A percentile compares a stretch with the other conserved stretches of the same genome.
phyloP scores from a whole-genome alignment of 345 rosid genomes.

The Linum usitatissimum region DNA sequence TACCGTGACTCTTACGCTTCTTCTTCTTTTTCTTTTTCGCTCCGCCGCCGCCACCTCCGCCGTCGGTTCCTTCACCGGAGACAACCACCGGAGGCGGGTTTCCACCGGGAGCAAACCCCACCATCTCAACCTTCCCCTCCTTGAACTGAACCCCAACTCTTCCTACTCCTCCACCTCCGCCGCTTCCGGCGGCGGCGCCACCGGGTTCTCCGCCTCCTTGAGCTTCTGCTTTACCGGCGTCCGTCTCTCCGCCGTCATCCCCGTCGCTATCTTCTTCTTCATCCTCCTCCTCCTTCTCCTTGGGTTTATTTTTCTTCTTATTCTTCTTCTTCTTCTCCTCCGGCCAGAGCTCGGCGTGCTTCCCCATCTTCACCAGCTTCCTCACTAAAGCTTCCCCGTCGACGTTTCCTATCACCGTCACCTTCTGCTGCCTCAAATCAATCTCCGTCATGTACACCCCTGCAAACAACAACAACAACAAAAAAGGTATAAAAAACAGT shows the following conservation, averaged over 20 bases:
- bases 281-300: conserved; percentile 13
- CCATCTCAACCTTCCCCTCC: conserved; percentile 19
- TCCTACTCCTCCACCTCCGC: neutral
- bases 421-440: conserved; percentile 34
- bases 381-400: neutral
- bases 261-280: conserved; percentile 27
- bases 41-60: conserved; percentile 30
- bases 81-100: conserved; percentile 25
- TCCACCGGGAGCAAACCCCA: conserved; percentile 10
- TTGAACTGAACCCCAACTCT: conserved; percentile 8
- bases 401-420: conserved; percentile 6
- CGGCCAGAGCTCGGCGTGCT: conserved; percentile 6
- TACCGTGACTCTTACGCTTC: conserved; percentile 20
- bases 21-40: conserved; percentile 62
- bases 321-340: conserved; percentile 27
- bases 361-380: neutral
- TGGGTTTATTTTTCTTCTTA: conserved; percentile 15
- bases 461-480: conserved; percentile 4
- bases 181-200: neutral
- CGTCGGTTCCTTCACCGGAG: conserved; percentile 6
- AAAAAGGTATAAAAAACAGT: too few relatives aligned
- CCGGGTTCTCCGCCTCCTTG: conserved; percentile 3
- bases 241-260: conserved; percentile 11
- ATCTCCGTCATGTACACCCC: conserved; percentile 23
- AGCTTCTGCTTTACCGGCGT: conserved; percentile 7